Evolutionary conservation across 371 early-diverging fungal genomes (phyloP).

Genomic region (Mortierella sp.): DNA sequence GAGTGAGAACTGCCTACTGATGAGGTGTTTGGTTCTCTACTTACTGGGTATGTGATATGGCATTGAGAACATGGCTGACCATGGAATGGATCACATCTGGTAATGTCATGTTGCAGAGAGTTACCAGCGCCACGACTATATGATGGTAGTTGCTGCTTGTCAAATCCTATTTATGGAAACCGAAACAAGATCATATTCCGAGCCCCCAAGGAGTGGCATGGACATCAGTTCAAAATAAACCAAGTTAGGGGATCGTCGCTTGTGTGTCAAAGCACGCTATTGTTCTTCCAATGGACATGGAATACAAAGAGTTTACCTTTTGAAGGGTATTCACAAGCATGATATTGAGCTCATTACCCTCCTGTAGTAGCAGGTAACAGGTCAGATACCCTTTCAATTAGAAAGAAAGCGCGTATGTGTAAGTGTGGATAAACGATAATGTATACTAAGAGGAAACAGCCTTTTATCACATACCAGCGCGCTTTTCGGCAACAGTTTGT

Average conservation of each 20-base stretch:
- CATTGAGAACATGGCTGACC: constrained; percentile 45
- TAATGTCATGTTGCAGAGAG: constrained; percentile 54
- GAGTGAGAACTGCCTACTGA: not conserved
- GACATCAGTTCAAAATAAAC: not conserved
- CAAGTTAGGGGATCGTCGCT: not conserved
- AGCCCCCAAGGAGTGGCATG: not conserved
- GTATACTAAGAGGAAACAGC: not conserved
- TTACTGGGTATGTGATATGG: constrained; percentile 49
- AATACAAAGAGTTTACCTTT: constrained; percentile 26
- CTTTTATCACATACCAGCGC: constrained; percentile 30
- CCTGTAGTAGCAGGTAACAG: constrained; percentile 46
- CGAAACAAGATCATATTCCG: not conserved
- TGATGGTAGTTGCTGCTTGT: constrained; percentile 55
- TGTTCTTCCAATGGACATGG: not conserved
- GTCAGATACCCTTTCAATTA: constrained; percentile 40
- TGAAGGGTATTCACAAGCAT: constrained; percentile 55
- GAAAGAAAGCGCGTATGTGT: not conserved
- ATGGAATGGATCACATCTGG: constrained; percentile 51
- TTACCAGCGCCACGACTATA: constrained; percentile 52
- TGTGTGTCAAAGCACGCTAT: not conserved
- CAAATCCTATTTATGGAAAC: constrained; percentile 29
- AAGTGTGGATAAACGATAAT: not conserved
- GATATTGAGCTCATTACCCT: constrained; percentile 56
- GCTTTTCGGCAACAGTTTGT: constrained; percentile 53
- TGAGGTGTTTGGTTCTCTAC: not conserved